Conservation (phyloP, 768 basidiomycete species). For the Lactarius trivialis region DNA sequence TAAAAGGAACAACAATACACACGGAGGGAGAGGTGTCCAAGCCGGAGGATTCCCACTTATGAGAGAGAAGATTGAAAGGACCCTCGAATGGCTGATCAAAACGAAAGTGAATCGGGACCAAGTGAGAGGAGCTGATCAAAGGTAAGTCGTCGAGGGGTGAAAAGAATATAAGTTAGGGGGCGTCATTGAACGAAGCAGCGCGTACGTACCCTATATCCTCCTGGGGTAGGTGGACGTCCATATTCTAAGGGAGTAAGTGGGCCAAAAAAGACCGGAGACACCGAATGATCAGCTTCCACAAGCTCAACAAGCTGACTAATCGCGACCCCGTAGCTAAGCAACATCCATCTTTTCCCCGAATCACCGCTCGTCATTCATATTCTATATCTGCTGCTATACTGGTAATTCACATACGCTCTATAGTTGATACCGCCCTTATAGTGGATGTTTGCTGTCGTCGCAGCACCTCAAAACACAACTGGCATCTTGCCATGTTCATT, state of each 20-base stretch:
- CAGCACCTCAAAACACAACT: background rate
- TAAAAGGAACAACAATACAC: background rate
- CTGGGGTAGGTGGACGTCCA: slow-evolving; percentile 10
- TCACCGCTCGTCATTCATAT: background rate
- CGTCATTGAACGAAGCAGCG: background rate
- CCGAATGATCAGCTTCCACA: background rate
- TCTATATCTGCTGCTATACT: background rate
- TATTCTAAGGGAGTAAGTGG: background rate
- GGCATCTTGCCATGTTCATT: background rate
- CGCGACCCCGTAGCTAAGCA: slow-evolving; percentile 6
- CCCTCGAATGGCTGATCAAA: background rate
- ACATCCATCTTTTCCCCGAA: background rate
- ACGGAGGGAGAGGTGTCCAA: background rate
- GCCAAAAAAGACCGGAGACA: background rate
- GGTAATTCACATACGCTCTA: background rate
- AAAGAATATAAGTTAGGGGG: slow-evolving; percentile 7
- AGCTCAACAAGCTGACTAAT: background rate
- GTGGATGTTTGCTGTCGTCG: background rate
- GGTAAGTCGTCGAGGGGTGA: background rate
- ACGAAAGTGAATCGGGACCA: background rate
- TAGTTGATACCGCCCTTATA: background rate
- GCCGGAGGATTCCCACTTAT: background rate
- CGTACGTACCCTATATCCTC: slow-evolving; percentile 11
- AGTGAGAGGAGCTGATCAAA: slow-evolving; percentile 2
- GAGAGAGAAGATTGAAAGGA: background rate